Percentiles rank a stretch among this genome's conserved stretches.
Evolutionary conservation across 495 filamentous ascomycete species (phyloP).

Genomic region (Aspergillus kassunensis): DNA sequence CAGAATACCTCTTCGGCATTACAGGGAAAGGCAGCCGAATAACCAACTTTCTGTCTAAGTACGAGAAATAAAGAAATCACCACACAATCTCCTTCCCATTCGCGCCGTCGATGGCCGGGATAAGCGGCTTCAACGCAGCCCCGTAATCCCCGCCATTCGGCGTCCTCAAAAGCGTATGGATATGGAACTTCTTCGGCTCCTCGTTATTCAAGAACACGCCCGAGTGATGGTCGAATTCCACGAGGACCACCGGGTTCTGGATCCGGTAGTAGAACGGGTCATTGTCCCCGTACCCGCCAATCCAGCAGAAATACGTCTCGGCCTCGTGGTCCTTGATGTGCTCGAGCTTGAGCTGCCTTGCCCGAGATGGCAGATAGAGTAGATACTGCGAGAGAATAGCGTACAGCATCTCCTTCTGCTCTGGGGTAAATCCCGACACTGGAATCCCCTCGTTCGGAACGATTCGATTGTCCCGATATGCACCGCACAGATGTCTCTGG

Average conservation of each 20-base stretch:
- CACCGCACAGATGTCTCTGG: conserved; percentile 69
- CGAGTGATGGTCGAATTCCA: conserved; percentile 78
- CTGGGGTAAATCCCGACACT: conserved; percentile 35
- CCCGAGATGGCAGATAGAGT: conserved; percentile 54
- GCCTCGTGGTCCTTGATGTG: conserved; percentile 48
- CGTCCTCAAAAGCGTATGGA: conserved; percentile 65
- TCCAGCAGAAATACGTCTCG: conserved; percentile 76
- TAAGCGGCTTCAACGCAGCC: conserved; percentile 43
- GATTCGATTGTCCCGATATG: conserved; percentile 70
- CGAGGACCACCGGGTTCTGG: conserved; percentile 65
- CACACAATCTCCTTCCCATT: conserved; percentile 43
- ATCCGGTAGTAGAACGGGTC: conserved; percentile 75
- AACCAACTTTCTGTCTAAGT: no score
- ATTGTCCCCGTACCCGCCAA: conserved; percentile 59
- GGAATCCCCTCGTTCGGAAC: conserved; percentile 68
- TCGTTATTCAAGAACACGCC: conserved; percentile 72
- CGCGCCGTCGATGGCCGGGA: conserved; percentile 36
- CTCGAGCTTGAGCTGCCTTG: conserved; percentile 48
- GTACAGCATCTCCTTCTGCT: conserved; percentile 51
- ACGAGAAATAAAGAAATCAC: conserved; percentile 12
- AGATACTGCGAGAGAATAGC: conserved; percentile 57
- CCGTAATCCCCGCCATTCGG: conserved; percentile 77
- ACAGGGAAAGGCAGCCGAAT: no score
- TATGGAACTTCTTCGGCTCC: conserved; percentile 71
- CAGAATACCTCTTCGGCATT: no score